These are phyloP conservation scores for Striga asiatica DNA, from an alignment of 257 asterid species.

Conservation along the genomic window DNA sequence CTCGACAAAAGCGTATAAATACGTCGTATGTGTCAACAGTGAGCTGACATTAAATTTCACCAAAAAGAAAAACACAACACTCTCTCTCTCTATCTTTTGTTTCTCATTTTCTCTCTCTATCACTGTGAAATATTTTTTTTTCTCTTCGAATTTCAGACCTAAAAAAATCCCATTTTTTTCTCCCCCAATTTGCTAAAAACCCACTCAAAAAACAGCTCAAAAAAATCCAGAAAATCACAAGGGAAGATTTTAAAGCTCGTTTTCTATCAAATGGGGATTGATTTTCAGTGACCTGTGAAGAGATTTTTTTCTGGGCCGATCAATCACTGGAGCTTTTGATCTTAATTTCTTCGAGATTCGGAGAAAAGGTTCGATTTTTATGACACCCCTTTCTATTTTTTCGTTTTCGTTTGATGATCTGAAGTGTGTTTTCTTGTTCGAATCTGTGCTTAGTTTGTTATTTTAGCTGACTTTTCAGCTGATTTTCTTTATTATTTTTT, in stretches of 20 bases:
- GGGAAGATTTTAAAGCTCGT: background rate
- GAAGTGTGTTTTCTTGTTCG: too few species aligned
- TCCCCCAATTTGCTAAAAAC: too few species aligned
- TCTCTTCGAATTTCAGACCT: slow-evolving; percentile 33
- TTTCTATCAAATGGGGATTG: slow-evolving; percentile 5
- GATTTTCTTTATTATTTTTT: slow-evolving; percentile 13
- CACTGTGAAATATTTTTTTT: background rate
- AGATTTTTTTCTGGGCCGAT: too few species aligned
- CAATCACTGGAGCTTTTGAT: too few species aligned
- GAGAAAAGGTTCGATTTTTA: too few species aligned
- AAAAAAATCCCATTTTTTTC: slow-evolving; percentile 7
- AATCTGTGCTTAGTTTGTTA: too few species aligned
- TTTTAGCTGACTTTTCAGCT: slow-evolving; percentile 21
- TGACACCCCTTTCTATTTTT: too few species aligned
- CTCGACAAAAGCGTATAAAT: background rate
- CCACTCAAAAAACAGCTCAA: background rate
- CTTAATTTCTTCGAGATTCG: slow-evolving; percentile 15
- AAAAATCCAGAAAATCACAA: background rate
- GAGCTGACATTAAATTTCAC: slow-evolving; percentile 12
- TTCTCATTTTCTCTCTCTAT: slow-evolving; percentile 10
- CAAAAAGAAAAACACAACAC: too few species aligned
- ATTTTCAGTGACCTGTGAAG: slow-evolving; percentile 1
- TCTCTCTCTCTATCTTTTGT: slow-evolving; percentile 14
- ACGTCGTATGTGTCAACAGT: slow-evolving; percentile 17
- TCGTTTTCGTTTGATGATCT: too few species aligned